These are phyloP conservation scores for Globisporangium viniferum DNA, from an alignment of 352 stramenopile genomes.

Conservation along the genomic window DNA sequence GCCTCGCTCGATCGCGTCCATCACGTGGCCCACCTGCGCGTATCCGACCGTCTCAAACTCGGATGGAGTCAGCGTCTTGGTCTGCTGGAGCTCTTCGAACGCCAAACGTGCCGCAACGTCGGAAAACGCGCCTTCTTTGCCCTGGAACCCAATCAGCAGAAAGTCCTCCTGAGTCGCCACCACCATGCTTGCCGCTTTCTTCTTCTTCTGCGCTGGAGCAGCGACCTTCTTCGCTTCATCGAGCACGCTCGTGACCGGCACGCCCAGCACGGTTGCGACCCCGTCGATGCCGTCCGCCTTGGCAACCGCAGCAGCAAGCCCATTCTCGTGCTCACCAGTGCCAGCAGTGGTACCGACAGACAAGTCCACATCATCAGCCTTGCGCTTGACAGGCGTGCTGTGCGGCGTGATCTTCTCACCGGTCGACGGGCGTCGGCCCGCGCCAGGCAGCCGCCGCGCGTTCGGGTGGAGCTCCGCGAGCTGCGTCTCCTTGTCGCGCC, in stretches of 20 bases:
- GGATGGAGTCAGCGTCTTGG: slow-evolving; percentile 33
- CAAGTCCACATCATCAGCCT: slow-evolving; percentile 8
- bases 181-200: slow-evolving; percentile 8
- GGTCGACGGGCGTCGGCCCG: slow-evolving; percentile 33
- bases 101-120: slow-evolving; percentile 51
- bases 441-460: slow-evolving; percentile 57
- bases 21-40: slow-evolving; percentile 48
- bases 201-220: slow-evolving; percentile 7
- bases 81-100: slow-evolving; percentile 59
- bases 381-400: slow-evolving; percentile 18
- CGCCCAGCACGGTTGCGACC: not conserved
- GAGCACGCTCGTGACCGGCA: not conserved
- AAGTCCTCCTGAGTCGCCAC: slow-evolving; percentile 34
- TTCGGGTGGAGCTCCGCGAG: slow-evolving; percentile 49
- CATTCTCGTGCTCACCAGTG: slow-evolving; percentile 1
- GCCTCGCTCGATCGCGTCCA: slow-evolving; percentile 55
- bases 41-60: slow-evolving; percentile 66
- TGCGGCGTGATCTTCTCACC: not conserved
- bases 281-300: not conserved
- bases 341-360: not conserved
- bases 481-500: slow-evolving; percentile 59
- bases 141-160: slow-evolving; percentile 64
- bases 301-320: not conserved
- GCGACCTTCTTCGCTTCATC: not conserved
- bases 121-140: slow-evolving; percentile 70